These are phyloP conservation scores for Graphium sp. DNA, from an alignment of 2,329 filamentous ascomycete species.

Conservation along the genomic window DNA sequence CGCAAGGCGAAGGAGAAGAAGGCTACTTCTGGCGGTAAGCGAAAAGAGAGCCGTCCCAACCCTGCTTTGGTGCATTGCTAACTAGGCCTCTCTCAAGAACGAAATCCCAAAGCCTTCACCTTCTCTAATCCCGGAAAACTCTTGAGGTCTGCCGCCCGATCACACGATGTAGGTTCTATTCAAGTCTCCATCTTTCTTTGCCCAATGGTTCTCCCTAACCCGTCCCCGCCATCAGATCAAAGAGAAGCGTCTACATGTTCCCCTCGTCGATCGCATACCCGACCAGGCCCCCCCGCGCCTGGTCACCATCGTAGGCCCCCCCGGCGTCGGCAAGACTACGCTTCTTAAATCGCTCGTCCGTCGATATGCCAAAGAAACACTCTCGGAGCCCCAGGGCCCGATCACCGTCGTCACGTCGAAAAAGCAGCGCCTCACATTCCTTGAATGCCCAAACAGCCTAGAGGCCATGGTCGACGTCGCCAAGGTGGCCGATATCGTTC, in stretches of 20 bases:
- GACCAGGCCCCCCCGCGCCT: constrained; percentile 90
- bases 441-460: constrained; percentile 94
- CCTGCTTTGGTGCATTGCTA: neutral
- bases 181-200: neutral
- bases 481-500: constrained; percentile 92
- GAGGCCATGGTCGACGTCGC: constrained; percentile 94
- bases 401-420: constrained; percentile 96
- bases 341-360: constrained; percentile 87
- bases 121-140: constrained; percentile 69
- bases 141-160: constrained; percentile 56
- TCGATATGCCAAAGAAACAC: constrained; percentile 87
- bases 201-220: constrained; percentile 9
- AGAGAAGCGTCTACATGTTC: constrained; percentile 92
- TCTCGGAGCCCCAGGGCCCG: constrained; percentile 77
- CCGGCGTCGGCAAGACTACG: constrained; percentile 90
- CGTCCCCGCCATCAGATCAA: constrained; percentile 42
- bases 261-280: constrained; percentile 85
- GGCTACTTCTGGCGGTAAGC: constrained; percentile 37
- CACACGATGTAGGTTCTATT: constrained; percentile 42
- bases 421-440: constrained; percentile 80
- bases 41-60: neutral
- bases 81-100: constrained; percentile 28
- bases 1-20: constrained; percentile 83
- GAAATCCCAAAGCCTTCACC: constrained; percentile 82
- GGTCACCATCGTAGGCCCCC: constrained; percentile 85